Evolutionary conservation across 768 basidiomycete species (phyloP).

Genomic region (Mycena pura): DNA sequence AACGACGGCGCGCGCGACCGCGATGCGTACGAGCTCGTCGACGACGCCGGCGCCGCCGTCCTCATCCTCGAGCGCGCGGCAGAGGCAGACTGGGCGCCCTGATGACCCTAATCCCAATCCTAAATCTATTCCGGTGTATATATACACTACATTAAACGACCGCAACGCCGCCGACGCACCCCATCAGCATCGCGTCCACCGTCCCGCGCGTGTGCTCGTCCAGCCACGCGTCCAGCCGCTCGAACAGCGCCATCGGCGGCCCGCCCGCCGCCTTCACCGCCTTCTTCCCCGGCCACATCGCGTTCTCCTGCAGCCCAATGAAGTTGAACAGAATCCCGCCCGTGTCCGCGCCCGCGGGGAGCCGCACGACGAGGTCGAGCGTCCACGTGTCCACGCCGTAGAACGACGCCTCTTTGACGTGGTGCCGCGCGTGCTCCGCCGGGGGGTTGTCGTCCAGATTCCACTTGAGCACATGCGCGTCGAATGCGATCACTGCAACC

Average conservation of each 20-base stretch:
- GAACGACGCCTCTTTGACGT: constrained; percentile 91
- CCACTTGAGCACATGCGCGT: constrained; percentile 89
- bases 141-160: constrained; percentile 41
- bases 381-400: constrained; percentile 78
- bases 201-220: constrained; percentile 64
- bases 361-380: constrained; percentile 73
- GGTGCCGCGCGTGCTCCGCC: constrained; percentile 76
- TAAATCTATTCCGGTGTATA: too few relatives aligned
- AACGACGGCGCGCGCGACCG: not conserved
- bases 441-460: constrained; percentile 82
- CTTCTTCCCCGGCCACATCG: constrained; percentile 83
- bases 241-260: constrained; percentile 76
- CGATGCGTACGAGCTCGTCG: not conserved
- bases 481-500: constrained; percentile 79
- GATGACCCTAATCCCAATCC: too few relatives aligned
- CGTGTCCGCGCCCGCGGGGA: constrained; percentile 42
- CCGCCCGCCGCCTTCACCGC: constrained; percentile 54
- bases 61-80: not conserved
- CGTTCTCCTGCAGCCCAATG: constrained; percentile 81
- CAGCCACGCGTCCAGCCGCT: constrained; percentile 78
- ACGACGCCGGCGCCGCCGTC: not conserved
- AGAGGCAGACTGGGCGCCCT: not conserved
- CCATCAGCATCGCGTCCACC: constrained; percentile 73
- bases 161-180: constrained; percentile 70
- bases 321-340: constrained; percentile 69